These are phyloP conservation scores for Verticillium isaacii DNA, from an alignment of 2,329 filamentous ascomycete genomes.

Conservation along the genomic window DNA sequence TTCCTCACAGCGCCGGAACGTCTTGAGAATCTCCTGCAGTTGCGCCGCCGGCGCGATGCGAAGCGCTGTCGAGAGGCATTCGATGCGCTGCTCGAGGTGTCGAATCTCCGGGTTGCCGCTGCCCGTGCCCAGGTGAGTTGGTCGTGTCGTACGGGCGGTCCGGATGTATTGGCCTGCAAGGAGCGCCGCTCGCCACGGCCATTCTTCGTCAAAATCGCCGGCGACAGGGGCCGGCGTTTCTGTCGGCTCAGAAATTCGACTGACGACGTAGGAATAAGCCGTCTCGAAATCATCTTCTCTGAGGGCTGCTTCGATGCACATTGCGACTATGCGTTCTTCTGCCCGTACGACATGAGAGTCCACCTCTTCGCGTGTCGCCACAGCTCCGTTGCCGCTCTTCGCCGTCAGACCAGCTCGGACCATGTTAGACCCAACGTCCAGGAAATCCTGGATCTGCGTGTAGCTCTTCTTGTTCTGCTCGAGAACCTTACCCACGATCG, in stretches of 20 bases:
- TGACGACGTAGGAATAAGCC: constrained; percentile 78
- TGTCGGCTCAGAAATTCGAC: constrained; percentile 44
- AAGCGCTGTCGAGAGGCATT: constrained; percentile 71
- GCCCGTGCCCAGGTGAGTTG: constrained; percentile 56
- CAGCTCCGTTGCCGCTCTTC: constrained; percentile 12
- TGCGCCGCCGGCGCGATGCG: constrained; percentile 66
- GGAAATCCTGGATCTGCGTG: constrained; percentile 67
- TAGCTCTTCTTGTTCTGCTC: constrained; percentile 73
- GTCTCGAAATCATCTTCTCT: constrained; percentile 79
- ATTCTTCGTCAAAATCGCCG: constrained; percentile 44
- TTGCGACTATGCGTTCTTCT: constrained; percentile 66
- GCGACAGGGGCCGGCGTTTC: not conserved
- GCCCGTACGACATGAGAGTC: constrained; percentile 22
- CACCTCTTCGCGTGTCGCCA: not conserved
- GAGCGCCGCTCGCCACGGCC: constrained; percentile 75
- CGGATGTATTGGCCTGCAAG: constrained; percentile 71
- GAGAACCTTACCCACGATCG: constrained; percentile 66
- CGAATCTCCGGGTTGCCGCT: constrained; percentile 59
- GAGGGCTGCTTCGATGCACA: constrained; percentile 76
- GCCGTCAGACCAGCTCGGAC: constrained; percentile 52
- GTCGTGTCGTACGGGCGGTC: constrained; percentile 45
- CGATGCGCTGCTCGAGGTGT: constrained; percentile 75
- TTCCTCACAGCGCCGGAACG: constrained; percentile 73
- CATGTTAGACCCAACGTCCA: constrained; percentile 65
- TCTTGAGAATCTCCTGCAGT: constrained; percentile 69